Evolutionary conservation across 192 early-diverging fungal genomes (phyloP), one percentile per base, ranked within the genome.

Genomic region (Lobosporangium transversale): DNA sequence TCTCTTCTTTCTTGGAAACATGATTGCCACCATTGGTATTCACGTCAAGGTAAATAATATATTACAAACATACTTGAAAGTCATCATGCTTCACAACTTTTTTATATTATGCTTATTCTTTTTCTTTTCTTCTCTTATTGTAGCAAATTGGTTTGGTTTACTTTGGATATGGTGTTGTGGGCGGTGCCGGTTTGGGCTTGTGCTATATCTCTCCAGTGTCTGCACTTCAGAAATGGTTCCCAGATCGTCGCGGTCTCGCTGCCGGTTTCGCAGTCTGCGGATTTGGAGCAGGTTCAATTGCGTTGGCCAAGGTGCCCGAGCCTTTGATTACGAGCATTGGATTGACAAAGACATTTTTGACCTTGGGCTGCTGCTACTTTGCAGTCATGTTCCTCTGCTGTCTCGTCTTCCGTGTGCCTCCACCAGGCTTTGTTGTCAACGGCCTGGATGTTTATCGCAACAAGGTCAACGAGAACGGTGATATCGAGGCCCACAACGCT

Each of bases 201-300:
- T 84, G 86, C 31, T 94, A 94, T 70, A 91, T 94, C 35, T 81
- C 91, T 12, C 90, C 92, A 3, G 90, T 92, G 27, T 88, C 87
- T 53, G 88, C 88, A 1, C 85, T 94, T 17, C 90, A 90, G 59
- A 89, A 94, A 66, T 94, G 91, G 91, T 94, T 90, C 71, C 92
- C 92, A 7, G 87, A 87, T 29, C 71, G 84, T 26, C 91, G 92
- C 26, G 92, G 92, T 18, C 62, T 92, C 53, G 89, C 92, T 6
- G 88, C 90, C 8, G 92, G 91, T 18, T 78, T 91, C 49, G 92
- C 92, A 2, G 91, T 92, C 47, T 88, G 89, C 59, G 92, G 91
- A 21, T 94, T 94, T 64, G 92, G 92, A 15, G 87, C 84, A 55
- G 92, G 92, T 0, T 82, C 87, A 1, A 89, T 91, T 50, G 89